Conservation (phyloP, 441 rosid species). For the Theobroma grandiflorum region DNA sequence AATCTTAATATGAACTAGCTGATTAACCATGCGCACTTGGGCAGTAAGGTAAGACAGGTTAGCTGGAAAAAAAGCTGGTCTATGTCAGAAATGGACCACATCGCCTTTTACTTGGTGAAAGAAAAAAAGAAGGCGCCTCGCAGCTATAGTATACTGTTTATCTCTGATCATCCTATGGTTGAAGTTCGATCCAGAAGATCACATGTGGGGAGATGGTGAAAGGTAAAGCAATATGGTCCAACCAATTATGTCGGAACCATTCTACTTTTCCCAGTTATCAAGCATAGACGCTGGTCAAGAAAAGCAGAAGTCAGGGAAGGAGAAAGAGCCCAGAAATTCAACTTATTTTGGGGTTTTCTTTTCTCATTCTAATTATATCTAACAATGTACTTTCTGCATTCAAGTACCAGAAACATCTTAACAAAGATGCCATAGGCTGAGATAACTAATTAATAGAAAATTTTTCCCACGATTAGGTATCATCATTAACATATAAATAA, state of each 20-base stretch:
- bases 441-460: slow-evolving; percentile 10
- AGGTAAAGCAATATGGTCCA: slow-evolving; percentile 6
- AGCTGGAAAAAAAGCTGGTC: not conserved
- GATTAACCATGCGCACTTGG: not conserved
- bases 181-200: not conserved
- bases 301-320: not conserved
- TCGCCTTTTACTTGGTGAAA: not conserved
- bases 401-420: not conserved
- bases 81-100: not conserved
- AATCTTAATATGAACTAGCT: not conserved
- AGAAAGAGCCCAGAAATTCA: not conserved
- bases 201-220: not conserved
- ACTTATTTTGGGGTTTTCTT: not conserved
- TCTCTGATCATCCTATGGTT: not conserved
- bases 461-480: not conserved
- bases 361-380: not conserved
- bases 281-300: not conserved
- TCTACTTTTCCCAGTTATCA: not conserved
- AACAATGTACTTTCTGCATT: not conserved
- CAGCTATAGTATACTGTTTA: not conserved
- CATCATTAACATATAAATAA: not conserved
- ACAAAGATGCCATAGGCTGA: not conserved
- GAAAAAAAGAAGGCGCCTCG: not conserved
- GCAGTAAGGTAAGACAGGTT: not conserved
- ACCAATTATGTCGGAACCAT: not conserved